Conservation (phyloP, 805 yeast genomes). For the Kodamaea laetipori region DNA sequence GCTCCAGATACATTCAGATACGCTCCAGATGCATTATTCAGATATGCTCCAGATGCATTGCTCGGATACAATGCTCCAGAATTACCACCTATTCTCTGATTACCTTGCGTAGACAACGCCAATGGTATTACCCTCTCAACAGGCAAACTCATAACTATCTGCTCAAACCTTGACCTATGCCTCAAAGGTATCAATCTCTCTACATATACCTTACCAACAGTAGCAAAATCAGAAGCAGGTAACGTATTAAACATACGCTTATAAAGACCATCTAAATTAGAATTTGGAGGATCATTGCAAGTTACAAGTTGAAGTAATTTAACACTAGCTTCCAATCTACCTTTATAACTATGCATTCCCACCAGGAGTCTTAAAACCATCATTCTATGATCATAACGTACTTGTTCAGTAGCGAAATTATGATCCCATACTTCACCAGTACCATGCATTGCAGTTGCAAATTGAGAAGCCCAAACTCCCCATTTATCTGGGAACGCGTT, state of each 20-base stretch:
- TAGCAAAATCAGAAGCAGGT: conserved; percentile 4
- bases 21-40: too few relatives aligned
- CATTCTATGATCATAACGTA: conserved; percentile 3
- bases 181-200: conserved; percentile 8
- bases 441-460: background rate
- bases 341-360: conserved; percentile 9
- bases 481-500: background rate
- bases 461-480: background rate
- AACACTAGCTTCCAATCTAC: conserved; percentile 6
- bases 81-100: too few relatives aligned
- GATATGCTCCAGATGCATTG: too few relatives aligned
- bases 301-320: conserved; percentile 9
- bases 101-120: conserved; percentile 1
- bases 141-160: conserved; percentile 1
- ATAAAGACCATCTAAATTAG: conserved; percentile 6
- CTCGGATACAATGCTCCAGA: too few relatives aligned
- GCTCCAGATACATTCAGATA: too few relatives aligned
- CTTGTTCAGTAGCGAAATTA: background rate
- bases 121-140: background rate
- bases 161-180: conserved; percentile 5
- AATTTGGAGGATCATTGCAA: background rate
- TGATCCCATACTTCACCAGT: background rate
- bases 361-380: conserved; percentile 4
- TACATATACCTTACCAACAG: background rate
- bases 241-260: conserved; percentile 5